Percentiles rank a stretch among this genome's conserved stretches.
phyloP scores from a whole-genome alignment of 2,329 filamentous ascomycete species.

The Ophiostoma himal-ulmi region DNA sequence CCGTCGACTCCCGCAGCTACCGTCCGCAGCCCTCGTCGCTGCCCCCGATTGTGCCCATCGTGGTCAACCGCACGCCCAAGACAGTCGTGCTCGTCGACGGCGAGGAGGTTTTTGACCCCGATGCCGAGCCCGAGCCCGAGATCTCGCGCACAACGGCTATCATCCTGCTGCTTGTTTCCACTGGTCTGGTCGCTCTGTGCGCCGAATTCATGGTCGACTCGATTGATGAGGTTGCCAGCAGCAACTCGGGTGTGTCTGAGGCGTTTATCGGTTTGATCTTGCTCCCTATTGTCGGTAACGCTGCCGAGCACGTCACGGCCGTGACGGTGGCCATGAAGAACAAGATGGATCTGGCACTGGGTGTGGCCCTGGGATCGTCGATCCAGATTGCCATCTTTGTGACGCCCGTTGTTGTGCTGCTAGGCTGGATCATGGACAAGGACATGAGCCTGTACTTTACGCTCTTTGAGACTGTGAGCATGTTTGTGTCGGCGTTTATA shows the following conservation, averaged over 20 bases:
- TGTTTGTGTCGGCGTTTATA: slow-evolving; percentile 64
- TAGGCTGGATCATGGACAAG: slow-evolving; percentile 52
- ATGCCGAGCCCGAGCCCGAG: slow-evolving; percentile 34
- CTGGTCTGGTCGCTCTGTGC: slow-evolving; percentile 52
- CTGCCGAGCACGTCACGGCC: slow-evolving; percentile 58
- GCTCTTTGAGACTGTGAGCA: slow-evolving; percentile 66
- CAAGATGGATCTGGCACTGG: slow-evolving; percentile 57
- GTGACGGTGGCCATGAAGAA: slow-evolving; percentile 54
- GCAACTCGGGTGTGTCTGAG: slow-evolving; percentile 44
- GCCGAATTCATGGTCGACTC: slow-evolving; percentile 57
- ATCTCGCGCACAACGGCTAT: slow-evolving; percentile 43
- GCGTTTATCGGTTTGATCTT: slow-evolving; percentile 57
- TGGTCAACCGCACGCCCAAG: slow-evolving; percentile 30
- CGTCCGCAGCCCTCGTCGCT: slow-evolving; percentile 27
- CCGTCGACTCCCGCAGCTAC: slow-evolving; percentile 30
- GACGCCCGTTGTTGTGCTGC: slow-evolving; percentile 53
- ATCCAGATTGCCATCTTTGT: slow-evolving; percentile 60
- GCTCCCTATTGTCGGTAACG: slow-evolving; percentile 57
- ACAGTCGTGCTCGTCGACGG: slow-evolving; percentile 1
- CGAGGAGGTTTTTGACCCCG: slow-evolving; percentile 24
- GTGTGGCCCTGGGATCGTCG: slow-evolving; percentile 53
- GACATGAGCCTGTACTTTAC: slow-evolving; percentile 65
- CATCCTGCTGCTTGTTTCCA: slow-evolving; percentile 47
- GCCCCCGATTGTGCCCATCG: slow-evolving; percentile 32
- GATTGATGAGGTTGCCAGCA: slow-evolving; percentile 50